Evolutionary conservation across 257 asterid species (phyloP), one percentile per base, ranked within the genome.

Genomic region (Catharanthus roseus): DNA sequence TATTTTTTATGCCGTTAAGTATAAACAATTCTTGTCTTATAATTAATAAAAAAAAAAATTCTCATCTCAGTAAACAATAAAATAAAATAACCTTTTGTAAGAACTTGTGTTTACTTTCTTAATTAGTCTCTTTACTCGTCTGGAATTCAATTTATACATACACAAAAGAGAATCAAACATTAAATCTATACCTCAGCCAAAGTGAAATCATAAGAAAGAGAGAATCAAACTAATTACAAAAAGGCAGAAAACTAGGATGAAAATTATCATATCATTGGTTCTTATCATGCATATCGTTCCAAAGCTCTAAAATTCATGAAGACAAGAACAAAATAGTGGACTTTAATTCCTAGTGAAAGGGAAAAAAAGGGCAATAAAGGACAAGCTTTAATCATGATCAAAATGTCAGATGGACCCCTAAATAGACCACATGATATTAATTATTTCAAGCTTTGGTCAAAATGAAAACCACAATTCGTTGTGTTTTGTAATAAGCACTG

Each of bases 331-430:
- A 65, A 74, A 56, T 80, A 78, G 79, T 74, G 77, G 81, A 76
- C 72, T 76, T 75, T 70, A 65, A 69, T 73, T 34, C 56, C 69
- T 65, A 71, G 18, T 49, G 72, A 74, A 62, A 66, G 24, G n/a
- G n/a, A n/a, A n/a, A n/a, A n/a, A n/a, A 67, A 50, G 41, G 54
- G 74, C 68, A 23, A 76, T 73, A 79, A 77, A 73, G 41, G 41
- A 75, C 70, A n/a, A 75, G 68, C 83, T 85, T 84, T 82, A 81
- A 78, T 82, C 75, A 83, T 84, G 85, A 81, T 73, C 68, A 64
- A 73, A 71, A 73, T 67, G 74, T 74, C 60, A 75, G 65, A 76
- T 75, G 80, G 87, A 75, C 83, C 86, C 77, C 77, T 70, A 83
- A 34, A 62, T 24, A 33, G 45, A 80, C 77, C 77, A 28, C 38